Evolutionary conservation across 169 alveolate species (phyloP), one percentile per base, ranked within the genome.

Genomic region (Ichthyophthirius multifiliis): DNA sequence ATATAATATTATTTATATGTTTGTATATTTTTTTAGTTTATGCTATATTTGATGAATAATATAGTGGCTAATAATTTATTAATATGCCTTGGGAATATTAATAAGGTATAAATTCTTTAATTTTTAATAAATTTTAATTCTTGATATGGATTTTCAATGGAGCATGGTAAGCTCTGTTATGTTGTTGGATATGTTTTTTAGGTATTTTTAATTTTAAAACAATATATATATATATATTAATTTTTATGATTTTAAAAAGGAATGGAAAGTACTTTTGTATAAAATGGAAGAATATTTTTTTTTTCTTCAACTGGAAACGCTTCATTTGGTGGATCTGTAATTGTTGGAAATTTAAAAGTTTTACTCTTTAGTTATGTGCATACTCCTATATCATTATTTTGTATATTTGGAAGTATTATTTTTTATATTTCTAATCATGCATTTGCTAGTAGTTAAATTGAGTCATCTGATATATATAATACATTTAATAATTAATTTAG

Each of bases 31-130:
- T 20, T 6, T 20, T 18, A 41, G 84, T 93, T 84, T 93, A 85
- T 84, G 91, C 94, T 0, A 75, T 93, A 0, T 90, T 82, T 75
- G 94, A 90, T 77, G 86, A 84, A 65, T 92, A 93, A 76, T 82
- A 39, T 23, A 31, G 64, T 0, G 76, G 78, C 43, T 3, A 32
- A n/a, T 76, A 37, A 0, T 77, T 67, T 12, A 35, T 67, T n/a
- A 67, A 41, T 18, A 37, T 34, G 48, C 77, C 77, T 39, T 18
- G 20, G 41, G 43, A 37, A 16, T 67, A 67, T 20, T 4, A 37
- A 18, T 12, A 34, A 16, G 77, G 77, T 3, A 37, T 67, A 44
- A 7, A 39, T 2, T 37, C 39, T 39, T 35, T 16, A 7, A 3
- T 67, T 9, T 67, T 67, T 39, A 67, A 67, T 41, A 67, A 67